Evolutionary conservation across 23 red algal genomes (phyloP).

Genomic region (Rhodosorus marinus): DNA sequence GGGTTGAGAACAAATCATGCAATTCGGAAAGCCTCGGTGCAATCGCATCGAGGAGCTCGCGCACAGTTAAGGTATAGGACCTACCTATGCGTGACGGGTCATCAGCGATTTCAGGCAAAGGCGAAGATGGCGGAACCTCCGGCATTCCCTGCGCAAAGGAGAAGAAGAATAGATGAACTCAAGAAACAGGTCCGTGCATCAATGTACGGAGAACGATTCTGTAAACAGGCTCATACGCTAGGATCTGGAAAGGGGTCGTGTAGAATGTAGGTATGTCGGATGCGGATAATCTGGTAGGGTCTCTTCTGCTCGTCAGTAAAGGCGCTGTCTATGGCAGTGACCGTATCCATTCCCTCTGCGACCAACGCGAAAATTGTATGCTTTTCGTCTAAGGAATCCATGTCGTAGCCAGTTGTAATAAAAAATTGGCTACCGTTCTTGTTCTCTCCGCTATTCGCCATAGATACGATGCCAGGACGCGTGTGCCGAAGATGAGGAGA

Average conservation of each 20-base stretch:
- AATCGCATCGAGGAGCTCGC: too few relatives aligned
- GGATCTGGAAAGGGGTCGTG: conserved; percentile 47
- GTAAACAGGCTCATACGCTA: too few relatives aligned
- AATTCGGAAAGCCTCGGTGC: too few relatives aligned
- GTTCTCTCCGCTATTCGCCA: conserved; percentile 7
- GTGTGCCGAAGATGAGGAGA: conserved; percentile 13
- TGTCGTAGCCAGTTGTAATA: conserved; percentile 23
- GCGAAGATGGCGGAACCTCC: conserved; percentile 8
- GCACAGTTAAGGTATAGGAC: too few relatives aligned
- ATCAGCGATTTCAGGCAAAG: conserved; percentile 10
- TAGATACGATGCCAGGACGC: conserved; percentile 6
- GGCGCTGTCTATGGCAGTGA: conserved; percentile 22
- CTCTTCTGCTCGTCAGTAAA: conserved; percentile 15
- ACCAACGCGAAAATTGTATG: conserved; percentile 48
- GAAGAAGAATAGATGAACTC: too few relatives aligned
- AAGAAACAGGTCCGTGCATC: too few relatives aligned
- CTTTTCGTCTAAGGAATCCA: conserved; percentile 45
- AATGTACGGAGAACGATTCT: too few relatives aligned
- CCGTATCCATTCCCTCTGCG: conserved; percentile 22
- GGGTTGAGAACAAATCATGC: too few relatives aligned
- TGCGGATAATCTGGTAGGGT: conserved; percentile 36
- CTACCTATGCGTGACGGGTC: conserved; percentile 18
- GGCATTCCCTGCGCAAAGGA: conserved; percentile 5
- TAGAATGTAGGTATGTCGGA: conserved; percentile 53
- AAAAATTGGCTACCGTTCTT: conserved; percentile 57